These are phyloP conservation scores for Chaetomium strumarium DNA, from an alignment of 2,329 filamentous ascomycete genomes.

Conservation along the genomic window DNA sequence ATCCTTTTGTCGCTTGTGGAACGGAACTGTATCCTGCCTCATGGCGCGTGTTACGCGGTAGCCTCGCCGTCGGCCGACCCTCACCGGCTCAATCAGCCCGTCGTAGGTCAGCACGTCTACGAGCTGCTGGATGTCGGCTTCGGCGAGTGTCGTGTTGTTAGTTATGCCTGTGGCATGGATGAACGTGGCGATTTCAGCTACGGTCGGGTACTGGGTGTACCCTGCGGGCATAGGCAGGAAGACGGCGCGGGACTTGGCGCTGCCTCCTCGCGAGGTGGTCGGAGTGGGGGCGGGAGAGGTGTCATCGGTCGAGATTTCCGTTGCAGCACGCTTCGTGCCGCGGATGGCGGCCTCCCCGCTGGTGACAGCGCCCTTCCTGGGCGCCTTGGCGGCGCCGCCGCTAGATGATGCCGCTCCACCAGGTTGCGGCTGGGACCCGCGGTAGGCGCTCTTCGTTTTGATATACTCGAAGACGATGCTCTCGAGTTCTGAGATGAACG, in stretches of 20 bases:
- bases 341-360: constrained; percentile 35
- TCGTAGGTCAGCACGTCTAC: constrained; percentile 87
- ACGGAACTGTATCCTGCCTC: constrained; percentile 33
- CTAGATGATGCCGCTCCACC: constrained; percentile 3
- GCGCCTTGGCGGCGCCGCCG: constrained; percentile 34
- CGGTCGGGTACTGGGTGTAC: constrained; percentile 74
- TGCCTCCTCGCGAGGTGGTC: neutral
- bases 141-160: constrained; percentile 62
- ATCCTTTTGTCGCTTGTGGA: constrained; percentile 29
- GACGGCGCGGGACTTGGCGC: constrained; percentile 26
- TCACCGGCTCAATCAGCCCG: constrained; percentile 67
- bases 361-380: constrained; percentile 52
- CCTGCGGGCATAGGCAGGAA: constrained; percentile 55
- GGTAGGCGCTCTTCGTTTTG: constrained; percentile 64
- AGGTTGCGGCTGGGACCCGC: constrained; percentile 32
- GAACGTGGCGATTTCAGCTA: constrained; percentile 68
- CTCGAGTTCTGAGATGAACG: constrained; percentile 74
- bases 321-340: constrained; percentile 48
- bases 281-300: constrained; percentile 26
- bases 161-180: constrained; percentile 66
- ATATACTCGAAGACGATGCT: constrained; percentile 69
- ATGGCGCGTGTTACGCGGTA: constrained; percentile 49
- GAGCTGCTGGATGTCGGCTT: constrained; percentile 76
- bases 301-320: constrained; percentile 38
- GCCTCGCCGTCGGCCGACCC: constrained; percentile 42